These are phyloP conservation scores for Vigna unguiculata DNA, from an alignment of 306 rosid genomes.

Conservation along the genomic window DNA sequence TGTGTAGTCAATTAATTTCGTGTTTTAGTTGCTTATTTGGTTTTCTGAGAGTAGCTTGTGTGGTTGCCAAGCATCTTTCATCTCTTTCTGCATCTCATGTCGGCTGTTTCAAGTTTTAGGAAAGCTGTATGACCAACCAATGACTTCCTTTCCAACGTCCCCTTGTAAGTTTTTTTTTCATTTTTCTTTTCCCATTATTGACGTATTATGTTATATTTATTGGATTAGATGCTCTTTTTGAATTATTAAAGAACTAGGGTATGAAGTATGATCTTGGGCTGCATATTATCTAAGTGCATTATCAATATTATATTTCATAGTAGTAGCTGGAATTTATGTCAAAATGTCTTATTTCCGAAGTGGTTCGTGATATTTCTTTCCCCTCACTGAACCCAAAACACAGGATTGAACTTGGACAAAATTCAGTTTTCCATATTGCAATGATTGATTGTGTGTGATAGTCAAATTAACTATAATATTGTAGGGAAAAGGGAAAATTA, in stretches of 20 bases:
- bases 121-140: not conserved
- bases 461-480: not conserved
- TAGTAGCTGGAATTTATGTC: not conserved
- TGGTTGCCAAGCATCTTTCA: no score
- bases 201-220: not conserved
- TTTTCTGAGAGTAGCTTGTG: not conserved
- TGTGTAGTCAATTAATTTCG: not conserved
- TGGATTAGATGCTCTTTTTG: not conserved
- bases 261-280: not conserved
- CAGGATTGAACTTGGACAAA: not conserved
- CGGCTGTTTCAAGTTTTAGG: not conserved
- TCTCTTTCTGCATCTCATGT: not conserved
- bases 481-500: not conserved
- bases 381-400: not conserved
- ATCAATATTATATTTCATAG: not conserved
- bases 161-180: not conserved
- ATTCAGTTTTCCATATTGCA: not conserved
- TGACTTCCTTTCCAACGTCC: not conserved
- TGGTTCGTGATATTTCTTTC: not conserved
- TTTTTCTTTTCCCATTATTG: not conserved
- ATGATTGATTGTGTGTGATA: not conserved
- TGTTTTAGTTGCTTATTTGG: not conserved
- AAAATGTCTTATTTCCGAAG: not conserved
- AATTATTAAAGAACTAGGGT: not conserved
- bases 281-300: not conserved